Conservation (phyloP, 75 land plant species). For the Selaginella moellendorffii region DNA sequence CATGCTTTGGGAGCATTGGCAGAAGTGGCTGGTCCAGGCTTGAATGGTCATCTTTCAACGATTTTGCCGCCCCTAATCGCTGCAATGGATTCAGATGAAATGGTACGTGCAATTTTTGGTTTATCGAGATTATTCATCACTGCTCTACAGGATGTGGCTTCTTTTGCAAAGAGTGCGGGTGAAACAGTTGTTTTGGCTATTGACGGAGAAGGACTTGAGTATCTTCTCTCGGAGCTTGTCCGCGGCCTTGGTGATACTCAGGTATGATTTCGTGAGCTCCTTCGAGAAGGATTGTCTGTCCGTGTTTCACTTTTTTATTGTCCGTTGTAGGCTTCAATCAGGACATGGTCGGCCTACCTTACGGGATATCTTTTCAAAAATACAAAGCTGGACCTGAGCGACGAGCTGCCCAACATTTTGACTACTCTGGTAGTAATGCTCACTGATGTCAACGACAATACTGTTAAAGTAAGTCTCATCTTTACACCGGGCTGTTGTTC, state of each 20-base stretch:
- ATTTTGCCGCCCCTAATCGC: constrained; percentile 73
- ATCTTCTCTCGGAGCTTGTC: constrained; percentile 72
- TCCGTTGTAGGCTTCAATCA: constrained; percentile 48
- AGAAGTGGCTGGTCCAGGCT: constrained; percentile 98
- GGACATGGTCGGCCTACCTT: constrained; percentile 68
- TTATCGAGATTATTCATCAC: not conserved
- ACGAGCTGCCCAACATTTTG: constrained; percentile 79
- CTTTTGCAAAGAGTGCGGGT: constrained; percentile 77
- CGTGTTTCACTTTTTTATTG: not conserved
- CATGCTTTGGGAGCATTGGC: constrained; percentile 98
- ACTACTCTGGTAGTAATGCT: constrained; percentile 70
- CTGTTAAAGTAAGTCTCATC: constrained; percentile 43
- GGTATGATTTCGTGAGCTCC: constrained; percentile 22
- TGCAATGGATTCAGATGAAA: constrained; percentile 65
- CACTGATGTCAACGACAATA: constrained; percentile 61
- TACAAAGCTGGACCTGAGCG: constrained; percentile 69
- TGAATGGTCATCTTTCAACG: constrained; percentile 54
- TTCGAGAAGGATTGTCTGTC: not conserved
- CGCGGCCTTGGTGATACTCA: constrained; percentile 63
- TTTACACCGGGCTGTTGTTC: too few relatives aligned
- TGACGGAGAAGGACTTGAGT: constrained; percentile 82
- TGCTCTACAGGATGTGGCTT: constrained; percentile 39
- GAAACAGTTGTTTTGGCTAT: constrained; percentile 89
- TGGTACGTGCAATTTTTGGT: constrained; percentile 24
- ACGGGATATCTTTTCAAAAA: constrained; percentile 86